Evolutionary conservation across 2,329 filamentous ascomycete species (phyloP), one percentile per base, ranked within the genome.

Genomic region (Colletotrichum destructivum): DNA sequence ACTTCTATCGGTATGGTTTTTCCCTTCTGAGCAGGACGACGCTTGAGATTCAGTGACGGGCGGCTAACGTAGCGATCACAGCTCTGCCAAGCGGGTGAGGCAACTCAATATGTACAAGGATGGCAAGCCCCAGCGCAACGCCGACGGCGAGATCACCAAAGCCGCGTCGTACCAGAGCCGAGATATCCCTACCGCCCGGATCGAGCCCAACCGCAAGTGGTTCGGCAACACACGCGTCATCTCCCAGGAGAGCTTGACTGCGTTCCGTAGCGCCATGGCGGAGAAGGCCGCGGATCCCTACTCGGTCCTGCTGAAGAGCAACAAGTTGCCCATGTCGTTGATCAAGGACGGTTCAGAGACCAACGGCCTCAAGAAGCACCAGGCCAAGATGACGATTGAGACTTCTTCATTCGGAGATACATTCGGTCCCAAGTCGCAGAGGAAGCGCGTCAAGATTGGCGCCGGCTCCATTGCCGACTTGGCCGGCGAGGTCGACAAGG

Each of bases 191-290:
- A 90, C 88, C 71, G 96, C 96, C 76, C 90, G 95, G 75, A 93
- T 98, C 79, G 96, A 98, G 86, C 96, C 96, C 61, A 97, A 98
- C 84, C 89, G 96, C 78, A 97, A 97, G 84, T 99, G 96, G 96
- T 99, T 99, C 84, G 94, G 92, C 78, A 98, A 98, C 82, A 98
- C 96, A 44, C 88, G 96, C 75, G 89, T 91, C 62, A 97, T 98
- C 78, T 94, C 93, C 1, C 96, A 98, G 81, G 94, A 97, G 80
- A 94, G 94, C 3, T 87, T 98, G 74, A 90, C 89, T 55, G 91
- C 93, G 2, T 99, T 99, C 84, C 91, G 96, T 73, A 92, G 95
- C 72, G 96, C 96, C 35, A 96, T 99, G 83, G 94, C 94, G 52
- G 95, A 97, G 82, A 93, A 95, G 82, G 92, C 94, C 63, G 91